Evolutionary conservation across 345 rosid species (phyloP), one percentile per base, ranked within the genome.

Genomic region (Lumnitzera racemosa): DNA sequence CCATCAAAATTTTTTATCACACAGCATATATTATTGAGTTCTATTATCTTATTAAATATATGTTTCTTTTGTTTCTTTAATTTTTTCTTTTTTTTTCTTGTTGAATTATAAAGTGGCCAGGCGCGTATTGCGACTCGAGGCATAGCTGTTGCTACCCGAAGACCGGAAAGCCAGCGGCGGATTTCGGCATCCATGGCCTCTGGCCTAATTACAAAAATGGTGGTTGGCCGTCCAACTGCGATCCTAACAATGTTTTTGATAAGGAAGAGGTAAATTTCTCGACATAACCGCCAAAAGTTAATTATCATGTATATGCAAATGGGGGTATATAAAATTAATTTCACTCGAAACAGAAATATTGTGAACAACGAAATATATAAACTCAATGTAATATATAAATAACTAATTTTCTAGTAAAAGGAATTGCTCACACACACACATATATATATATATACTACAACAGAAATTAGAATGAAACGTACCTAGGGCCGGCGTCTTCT

Each of bases 171-270:
- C 98, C 98, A 0, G 79, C 64, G 0, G 79, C 96, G 3, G 91
- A 88, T 80, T 91, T 91, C 52, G 83, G 96, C 54, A 84, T 88
- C 58, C 98, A 88, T 46, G 98, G 98, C 17, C 86, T 91, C n/a
- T 91, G 98, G 98, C 95, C 98, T 29, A 83, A 88, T 57, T 80
- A 84, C 74, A 81, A 76, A 0, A 80, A 80, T 58, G 98, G 98
- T n/a, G 55, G 80, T 2, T 91, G 71, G 65, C 94, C 96, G 0
- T 65, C 80, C 13, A 81, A 73, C 57, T 91, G 96, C 41, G 78
- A 91, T 60, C 80, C 84, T 24, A 75, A 74, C 13, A 74, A 65
- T 53, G 20, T 46, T 24, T 86, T 79, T 31, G 76, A 88, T 15
- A 48, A 62, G 71, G 71, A 82, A 51, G 71, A 86, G 98, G 98